Evolutionary conservation across 2,329 filamentous ascomycete species (phyloP), one percentile per base, ranked within the genome.

Genomic region (Botrytis tulipae): DNA sequence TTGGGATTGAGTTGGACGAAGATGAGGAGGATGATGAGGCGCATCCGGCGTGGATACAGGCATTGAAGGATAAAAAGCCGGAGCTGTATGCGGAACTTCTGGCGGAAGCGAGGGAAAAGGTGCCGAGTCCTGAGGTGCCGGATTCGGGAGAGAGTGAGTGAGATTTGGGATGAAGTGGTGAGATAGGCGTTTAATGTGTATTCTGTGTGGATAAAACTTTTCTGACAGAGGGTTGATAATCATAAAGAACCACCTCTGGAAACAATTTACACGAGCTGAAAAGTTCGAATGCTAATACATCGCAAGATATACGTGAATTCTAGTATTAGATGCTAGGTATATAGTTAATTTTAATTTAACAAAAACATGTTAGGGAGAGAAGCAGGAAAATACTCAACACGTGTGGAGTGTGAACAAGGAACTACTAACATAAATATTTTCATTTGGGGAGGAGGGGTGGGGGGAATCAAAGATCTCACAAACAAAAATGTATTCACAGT

Each of bases 271-370:
- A 51, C 10, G 25, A 51, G 48, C 12, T 51, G 10, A 2, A 3
- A 51, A 16, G 48, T n/a, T 51, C 12, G 48, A 51, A n/a, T 16
- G 6, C 22, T n/a, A 14, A n/a, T n/a, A n/a, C 48, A 2, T 51
- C 4, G 22, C 48, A 51, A 51, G 25, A 54, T 54, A 29, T n/a
- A n/a, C n/a, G 16, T 54, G n/a, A 16, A 8, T 29, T 29, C 5
- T n/a, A n/a, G 48, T 54, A n/a, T n/a, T 6, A 29, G 6, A 29
- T 54, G n/a, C 51, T 29, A 29, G n/a, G 2, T 16, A 18, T 54
- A 16, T 16, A n/a, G 51, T 8, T 29, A 0, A 8, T 29, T 54
- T 7, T 0, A 1, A 18, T 8, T 4, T 3, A 54, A 54, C 2
- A 8, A 18, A 29, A 29, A 16, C 0, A 54, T 8, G 12, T 18